Evolutionary conservation across 768 basidiomycete species (phyloP), one percentile per base, ranked within the genome.

Genomic region (Lactarius pseudohatsudake): DNA sequence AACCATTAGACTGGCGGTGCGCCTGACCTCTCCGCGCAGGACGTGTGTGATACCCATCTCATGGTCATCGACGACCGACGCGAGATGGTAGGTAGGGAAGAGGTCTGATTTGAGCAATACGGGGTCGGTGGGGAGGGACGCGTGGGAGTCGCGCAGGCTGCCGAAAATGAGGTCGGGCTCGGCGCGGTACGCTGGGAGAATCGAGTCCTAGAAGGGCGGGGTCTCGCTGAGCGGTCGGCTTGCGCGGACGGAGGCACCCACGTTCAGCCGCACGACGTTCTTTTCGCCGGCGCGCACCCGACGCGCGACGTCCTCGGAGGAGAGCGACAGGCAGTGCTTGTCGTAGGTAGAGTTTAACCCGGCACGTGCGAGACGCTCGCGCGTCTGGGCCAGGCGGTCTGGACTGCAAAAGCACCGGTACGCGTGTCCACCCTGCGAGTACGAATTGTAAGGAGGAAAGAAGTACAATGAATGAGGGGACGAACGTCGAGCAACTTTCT

Each of bases 41-140:
- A 98, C 96, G 77, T 98, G 97, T 0, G 94, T 93, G 28, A 99
- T 93, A 0, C 88, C 89, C 97, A 99, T 99, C 72, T 89, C 86
- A 72, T 94, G 87, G 77, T 99, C 97, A 71, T 99, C 97, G 0
- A 96, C 93, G 0, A 98, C 93, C 26, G 89, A 95, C 0, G 97
- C 96, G 5, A 99, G 84, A 70, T 98, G 97, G 74, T 99, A 99
- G 0, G 96, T 98, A 6, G 97, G 97, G 75, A 91, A 96, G 1
- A 86, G 79, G 75, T 99, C 97, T 1, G 91, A 89, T 76, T 99
- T 98, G 67, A 98, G 80, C 4, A 98, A 79, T 55, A 98, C 85
- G 28, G 95, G 94, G 74, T 99, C 97, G 2, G 94, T 96, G 1
- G 89, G 86, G 5, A 92, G 76, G 1, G 90, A 93, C 13, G 84